These are phyloP conservation scores for Yamadazyma oceani DNA, from an alignment of 1,139 yeast species.

Conservation along the genomic window DNA sequence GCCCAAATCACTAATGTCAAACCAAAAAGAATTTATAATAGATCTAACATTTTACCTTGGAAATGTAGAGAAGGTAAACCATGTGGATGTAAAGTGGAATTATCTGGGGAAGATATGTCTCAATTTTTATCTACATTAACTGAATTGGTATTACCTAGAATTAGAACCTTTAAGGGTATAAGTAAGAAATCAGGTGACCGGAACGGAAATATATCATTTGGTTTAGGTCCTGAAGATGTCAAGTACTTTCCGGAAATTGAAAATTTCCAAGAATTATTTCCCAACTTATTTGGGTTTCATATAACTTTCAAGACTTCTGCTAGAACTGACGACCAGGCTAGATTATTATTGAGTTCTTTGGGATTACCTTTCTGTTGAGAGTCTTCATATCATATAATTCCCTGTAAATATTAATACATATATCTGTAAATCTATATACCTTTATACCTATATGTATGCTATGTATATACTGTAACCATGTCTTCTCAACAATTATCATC, in stretches of 20 bases:
- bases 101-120: constrained; percentile 79
- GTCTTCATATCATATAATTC: not conserved
- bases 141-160: constrained; percentile 90
- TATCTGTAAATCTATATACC: too few relatives aligned
- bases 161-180: constrained; percentile 84
- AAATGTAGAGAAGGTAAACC: constrained; percentile 83
- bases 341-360: constrained; percentile 75
- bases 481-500: too few relatives aligned
- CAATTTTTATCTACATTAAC: constrained; percentile 85
- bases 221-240: constrained; percentile 75
- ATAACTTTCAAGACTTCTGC: constrained; percentile 86
- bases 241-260: constrained; percentile 92
- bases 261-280: constrained; percentile 87
- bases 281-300: constrained; percentile 82
- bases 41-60: constrained; percentile 84
- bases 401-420: not conserved
- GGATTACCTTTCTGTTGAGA: constrained; percentile 68
- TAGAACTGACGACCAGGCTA: constrained; percentile 89
- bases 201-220: constrained; percentile 84
- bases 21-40: constrained; percentile 72
- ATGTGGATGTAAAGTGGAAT: constrained; percentile 85
- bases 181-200: constrained; percentile 77
- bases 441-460: too few relatives aligned
- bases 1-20: constrained; percentile 93
- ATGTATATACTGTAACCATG: too few relatives aligned